phyloP scores from a whole-genome alignment of 176 grass and related monocot genomes.

The Oryza longistaminata region DNA sequence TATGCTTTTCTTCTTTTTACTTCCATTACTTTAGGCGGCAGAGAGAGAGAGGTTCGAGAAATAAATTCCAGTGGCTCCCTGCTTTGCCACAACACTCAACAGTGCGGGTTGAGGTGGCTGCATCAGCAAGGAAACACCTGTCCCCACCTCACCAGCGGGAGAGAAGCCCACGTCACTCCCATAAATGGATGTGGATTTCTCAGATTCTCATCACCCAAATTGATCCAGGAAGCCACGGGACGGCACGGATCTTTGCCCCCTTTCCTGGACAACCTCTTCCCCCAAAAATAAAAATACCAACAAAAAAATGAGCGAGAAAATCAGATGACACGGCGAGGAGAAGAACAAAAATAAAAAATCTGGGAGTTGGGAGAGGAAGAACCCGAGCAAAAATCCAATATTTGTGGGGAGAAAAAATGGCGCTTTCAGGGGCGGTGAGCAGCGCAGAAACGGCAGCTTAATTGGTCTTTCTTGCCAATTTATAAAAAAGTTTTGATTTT shows the following conservation, averaged over 20 bases:
- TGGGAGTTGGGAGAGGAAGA: background rate
- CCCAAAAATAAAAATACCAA: background rate
- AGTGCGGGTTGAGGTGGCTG: conserved; percentile 29
- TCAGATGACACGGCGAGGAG: background rate
- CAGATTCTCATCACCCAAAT: background rate
- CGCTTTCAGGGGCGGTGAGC: conserved; percentile 35
- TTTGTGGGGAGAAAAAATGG: background rate
- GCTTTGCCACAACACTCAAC: background rate
- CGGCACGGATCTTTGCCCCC: conserved; percentile 1
- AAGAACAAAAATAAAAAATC: background rate
- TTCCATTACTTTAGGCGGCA: background rate
- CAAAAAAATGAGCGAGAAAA: background rate
- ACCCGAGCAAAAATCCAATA: background rate
- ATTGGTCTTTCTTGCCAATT: background rate
- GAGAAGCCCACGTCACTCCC: background rate
- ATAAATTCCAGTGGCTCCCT: background rate
- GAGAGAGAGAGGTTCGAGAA: background rate
- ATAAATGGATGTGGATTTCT: conserved; percentile 3
- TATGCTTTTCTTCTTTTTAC: background rate
- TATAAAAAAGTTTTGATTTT: background rate
- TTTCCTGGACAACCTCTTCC: background rate
- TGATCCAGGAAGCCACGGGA: background rate
- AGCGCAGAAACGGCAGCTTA: background rate
- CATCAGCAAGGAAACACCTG: conserved; percentile 13
- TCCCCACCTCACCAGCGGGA: conserved; percentile 16